Percentiles rank a stretch among this genome's conserved stretches.
These are phyloP conservation scores for Saprolegnia diclina DNA, from an alignment of 352 stramenopile genomes.

Conservation along the genomic window DNA sequence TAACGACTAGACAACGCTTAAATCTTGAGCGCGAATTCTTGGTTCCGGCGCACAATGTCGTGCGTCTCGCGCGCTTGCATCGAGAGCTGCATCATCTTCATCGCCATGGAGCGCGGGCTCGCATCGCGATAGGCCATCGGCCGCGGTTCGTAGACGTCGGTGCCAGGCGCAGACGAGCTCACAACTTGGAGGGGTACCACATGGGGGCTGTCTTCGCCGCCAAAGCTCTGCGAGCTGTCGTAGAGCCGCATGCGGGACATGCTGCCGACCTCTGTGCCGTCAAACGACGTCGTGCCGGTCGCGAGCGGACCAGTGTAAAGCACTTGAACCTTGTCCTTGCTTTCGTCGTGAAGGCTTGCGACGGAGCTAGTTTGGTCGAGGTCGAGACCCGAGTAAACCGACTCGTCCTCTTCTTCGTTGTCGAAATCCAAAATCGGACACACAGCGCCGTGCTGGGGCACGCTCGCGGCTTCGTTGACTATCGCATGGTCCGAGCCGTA, in stretches of 20 bases:
- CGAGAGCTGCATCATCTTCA: slow-evolving; percentile 25
- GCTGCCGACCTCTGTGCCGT: slow-evolving; percentile 1
- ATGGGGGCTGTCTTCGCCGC: not conserved
- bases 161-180: not conserved
- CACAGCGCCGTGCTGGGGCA: not conserved
- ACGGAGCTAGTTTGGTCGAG: slow-evolving; percentile 5
- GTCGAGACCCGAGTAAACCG: slow-evolving; percentile 23
- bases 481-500: slow-evolving; percentile 8
- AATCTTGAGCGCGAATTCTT: slow-evolving; percentile 8
- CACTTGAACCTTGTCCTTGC: slow-evolving; percentile 5
- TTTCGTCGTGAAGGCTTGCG: not conserved
- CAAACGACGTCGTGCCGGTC: not conserved
- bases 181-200: not conserved
- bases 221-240: slow-evolving; percentile 6
- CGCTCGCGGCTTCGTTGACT: slow-evolving; percentile 1
- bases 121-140: not conserved
- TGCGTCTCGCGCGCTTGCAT: slow-evolving; percentile 18
- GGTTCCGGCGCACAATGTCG: slow-evolving; percentile 26
- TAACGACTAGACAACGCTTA: not conserved
- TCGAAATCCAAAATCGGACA: slow-evolving; percentile 27
- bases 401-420: slow-evolving; percentile 26
- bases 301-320: not conserved
- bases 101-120: slow-evolving; percentile 1
- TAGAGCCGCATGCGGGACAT: slow-evolving; percentile 7
- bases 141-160: not conserved